A percentile compares a stretch with the other conserved stretches of the same genome.
Conservation (phyloP, 352 stramenopile genomes). For the Phytophthora fragariaefolia region DNA sequence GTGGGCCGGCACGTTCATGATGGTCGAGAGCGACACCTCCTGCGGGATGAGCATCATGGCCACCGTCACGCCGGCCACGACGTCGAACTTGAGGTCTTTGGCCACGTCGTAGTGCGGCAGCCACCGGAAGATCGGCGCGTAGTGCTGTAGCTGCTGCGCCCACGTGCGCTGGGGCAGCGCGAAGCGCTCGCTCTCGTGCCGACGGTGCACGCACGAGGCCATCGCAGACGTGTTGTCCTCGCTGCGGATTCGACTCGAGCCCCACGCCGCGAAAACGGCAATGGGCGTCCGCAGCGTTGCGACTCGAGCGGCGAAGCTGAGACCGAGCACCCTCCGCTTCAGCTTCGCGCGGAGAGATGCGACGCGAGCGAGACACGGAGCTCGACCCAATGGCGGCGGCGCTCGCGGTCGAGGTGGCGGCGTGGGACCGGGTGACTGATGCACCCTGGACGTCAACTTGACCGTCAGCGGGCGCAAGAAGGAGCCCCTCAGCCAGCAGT, state of each 20-base stretch:
- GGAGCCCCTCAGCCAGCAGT: not conserved
- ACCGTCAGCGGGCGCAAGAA: no score
- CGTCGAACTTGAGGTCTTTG: slow-evolving; percentile 61
- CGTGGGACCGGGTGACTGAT: slow-evolving; percentile 6
- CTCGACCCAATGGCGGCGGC: not conserved
- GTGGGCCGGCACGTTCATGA: slow-evolving; percentile 86
- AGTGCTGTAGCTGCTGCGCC: slow-evolving; percentile 31
- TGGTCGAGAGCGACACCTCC: slow-evolving; percentile 87
- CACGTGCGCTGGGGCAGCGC: slow-evolving; percentile 29
- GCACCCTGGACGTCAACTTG: no score
- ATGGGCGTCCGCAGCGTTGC: no score
- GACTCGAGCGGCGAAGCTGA: no score
- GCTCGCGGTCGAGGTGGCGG: slow-evolving; percentile 16
- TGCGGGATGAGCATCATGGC: slow-evolving; percentile 92
- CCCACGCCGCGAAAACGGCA: slow-evolving; percentile 5
- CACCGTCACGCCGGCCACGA: slow-evolving; percentile 59
- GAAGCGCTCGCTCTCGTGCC: slow-evolving; percentile 29
- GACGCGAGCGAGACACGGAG: slow-evolving; percentile 20
- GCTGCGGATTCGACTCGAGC: slow-evolving; percentile 16
- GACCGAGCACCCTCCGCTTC: no score
- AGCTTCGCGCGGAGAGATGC: not conserved
- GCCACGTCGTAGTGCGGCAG: slow-evolving; percentile 56
- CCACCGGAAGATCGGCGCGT: slow-evolving; percentile 60
- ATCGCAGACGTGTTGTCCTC: slow-evolving; percentile 20
- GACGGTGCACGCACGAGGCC: slow-evolving; percentile 20